phyloP scores from a whole-genome alignment of 176 grass and related monocot genomes.

The Oryza officinalis region DNA sequence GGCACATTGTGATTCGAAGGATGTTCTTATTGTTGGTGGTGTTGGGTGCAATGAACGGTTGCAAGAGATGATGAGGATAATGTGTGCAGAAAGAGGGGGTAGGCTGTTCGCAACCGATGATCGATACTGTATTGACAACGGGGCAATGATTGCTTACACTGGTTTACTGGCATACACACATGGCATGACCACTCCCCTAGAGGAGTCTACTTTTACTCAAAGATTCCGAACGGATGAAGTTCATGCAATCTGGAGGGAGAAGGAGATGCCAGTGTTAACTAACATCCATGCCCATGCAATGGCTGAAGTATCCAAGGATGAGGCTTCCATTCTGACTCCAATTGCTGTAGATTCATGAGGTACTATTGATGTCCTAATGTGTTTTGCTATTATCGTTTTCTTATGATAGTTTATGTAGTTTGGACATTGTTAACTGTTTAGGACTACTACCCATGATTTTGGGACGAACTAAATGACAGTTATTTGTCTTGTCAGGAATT shows the following conservation, averaged over 20 bases:
- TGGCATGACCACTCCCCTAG: constrained; percentile 66
- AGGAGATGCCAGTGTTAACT: constrained; percentile 41
- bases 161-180: constrained; percentile 80
- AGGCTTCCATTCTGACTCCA: constrained; percentile 19
- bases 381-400: neutral
- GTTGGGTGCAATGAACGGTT: constrained; percentile 88
- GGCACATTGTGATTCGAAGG: constrained; percentile 87
- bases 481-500: neutral
- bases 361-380: constrained; percentile 36
- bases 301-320: constrained; percentile 46
- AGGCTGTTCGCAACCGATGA: constrained; percentile 88
- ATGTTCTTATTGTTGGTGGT: constrained; percentile 94
- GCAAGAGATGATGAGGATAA: constrained; percentile 92
- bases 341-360: constrained; percentile 63
- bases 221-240: constrained; percentile 94
- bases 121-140: constrained; percentile 92
- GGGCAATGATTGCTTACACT: constrained; percentile 96
- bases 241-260: constrained; percentile 94
- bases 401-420: neutral
- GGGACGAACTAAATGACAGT: neutral
- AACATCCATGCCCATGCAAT: constrained; percentile 37
- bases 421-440: constrained; percentile 4
- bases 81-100: constrained; percentile 89
- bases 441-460: neutral
- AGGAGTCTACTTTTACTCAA: constrained; percentile 89